Evolutionary conservation across 495 filamentous ascomycete species (phyloP), one percentile per base, ranked within the genome.

Genomic region (Collariella sp.): DNA sequence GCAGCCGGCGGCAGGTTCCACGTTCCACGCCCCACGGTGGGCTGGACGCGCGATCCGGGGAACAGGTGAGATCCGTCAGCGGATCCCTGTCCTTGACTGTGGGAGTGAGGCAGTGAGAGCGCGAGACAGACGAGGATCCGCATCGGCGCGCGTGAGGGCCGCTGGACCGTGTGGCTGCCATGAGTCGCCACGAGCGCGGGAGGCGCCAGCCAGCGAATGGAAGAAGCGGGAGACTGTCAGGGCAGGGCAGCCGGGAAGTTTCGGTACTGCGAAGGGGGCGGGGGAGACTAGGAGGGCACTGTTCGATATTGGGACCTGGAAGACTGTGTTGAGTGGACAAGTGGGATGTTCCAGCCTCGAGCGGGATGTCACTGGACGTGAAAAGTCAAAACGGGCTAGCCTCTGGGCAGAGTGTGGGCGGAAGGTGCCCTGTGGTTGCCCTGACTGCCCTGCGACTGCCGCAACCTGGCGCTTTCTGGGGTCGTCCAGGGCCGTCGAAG

Each of bases 21-120:
- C 7, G 40, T 9, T 18, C 38, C 6, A 5, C 4, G 40, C 4
- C 15, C 12, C 35, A 18, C 12, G 40, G 5, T 9, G 20, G 36
- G 2, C 34, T 31, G 47, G 35, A 10, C 16, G 50, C 33, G 41
- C 31, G 40, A 53, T 53, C 50, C 50, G 50, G 39, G 41, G 31
- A 36, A 53, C 38, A 45, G 19, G 41, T 42, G 20, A 10, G 40
- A 20, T 29, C 16, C 34, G 31, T 31, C 46, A 34, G 18, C 11
- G 10, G 10, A 38, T 12, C 15, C 11, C 35, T 15, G 24, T 26
- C 9, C 16, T 29, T 6, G 11, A 47, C 2, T 26, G 19, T 20
- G 46, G 6, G n/a, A 3, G 2, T 15, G 16, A 16, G 3, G 16
- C 16, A n/a, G 38, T 15, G 16, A 5, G 38, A 7, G 31, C 2